Percentiles rank a stretch among this genome's conserved stretches.
Conservation (phyloP, 495 filamentous ascomycete species). For the Podospora anserina region DNA sequence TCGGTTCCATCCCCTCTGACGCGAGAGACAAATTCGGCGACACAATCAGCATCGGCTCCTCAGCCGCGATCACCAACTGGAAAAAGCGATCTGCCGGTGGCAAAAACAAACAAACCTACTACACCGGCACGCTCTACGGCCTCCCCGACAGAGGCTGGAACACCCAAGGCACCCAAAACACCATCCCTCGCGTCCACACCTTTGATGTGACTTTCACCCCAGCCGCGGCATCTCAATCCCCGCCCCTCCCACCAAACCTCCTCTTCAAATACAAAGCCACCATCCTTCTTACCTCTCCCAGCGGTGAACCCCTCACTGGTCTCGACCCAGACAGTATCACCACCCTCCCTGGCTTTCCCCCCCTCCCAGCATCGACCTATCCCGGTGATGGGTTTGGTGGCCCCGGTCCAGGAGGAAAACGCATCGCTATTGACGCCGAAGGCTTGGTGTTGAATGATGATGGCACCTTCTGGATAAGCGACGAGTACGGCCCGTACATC, state of each 20-base stretch:
- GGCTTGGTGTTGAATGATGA: slow-evolving; percentile 64
- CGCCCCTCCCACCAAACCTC: slow-evolving; percentile 63
- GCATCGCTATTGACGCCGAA: slow-evolving; percentile 66
- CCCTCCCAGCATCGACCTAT: slow-evolving; percentile 64
- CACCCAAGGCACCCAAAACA: slow-evolving; percentile 73
- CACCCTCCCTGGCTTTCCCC: slow-evolving; percentile 58
- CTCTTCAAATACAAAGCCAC: slow-evolving; percentile 63
- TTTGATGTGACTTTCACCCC: slow-evolving; percentile 58
- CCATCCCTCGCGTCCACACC: slow-evolving; percentile 69
- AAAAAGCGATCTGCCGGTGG: slow-evolving; percentile 47
- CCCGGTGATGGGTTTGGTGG: slow-evolving; percentile 72
- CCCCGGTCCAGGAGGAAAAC: slow-evolving; percentile 51
- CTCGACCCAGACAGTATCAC: slow-evolving; percentile 64
- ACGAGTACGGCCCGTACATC: slow-evolving; percentile 78
- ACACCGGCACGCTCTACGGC: slow-evolving; percentile 61
- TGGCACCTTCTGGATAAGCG: slow-evolving; percentile 70
- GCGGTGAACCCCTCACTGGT: slow-evolving; percentile 66
- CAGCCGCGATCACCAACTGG: slow-evolving; percentile 69
- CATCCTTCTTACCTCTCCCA: slow-evolving; percentile 63
- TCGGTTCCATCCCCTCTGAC: slow-evolving; percentile 57
- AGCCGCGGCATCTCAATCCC: slow-evolving; percentile 46
- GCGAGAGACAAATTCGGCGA: slow-evolving; percentile 69
- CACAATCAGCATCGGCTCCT: slow-evolving; percentile 67
- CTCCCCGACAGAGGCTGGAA: slow-evolving; percentile 75
- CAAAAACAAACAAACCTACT: slow-evolving; percentile 29